These are phyloP conservation scores for Tilletiaria anomala DNA, from an alignment of 1,284 basidiomycete species.

Conservation along the genomic window DNA sequence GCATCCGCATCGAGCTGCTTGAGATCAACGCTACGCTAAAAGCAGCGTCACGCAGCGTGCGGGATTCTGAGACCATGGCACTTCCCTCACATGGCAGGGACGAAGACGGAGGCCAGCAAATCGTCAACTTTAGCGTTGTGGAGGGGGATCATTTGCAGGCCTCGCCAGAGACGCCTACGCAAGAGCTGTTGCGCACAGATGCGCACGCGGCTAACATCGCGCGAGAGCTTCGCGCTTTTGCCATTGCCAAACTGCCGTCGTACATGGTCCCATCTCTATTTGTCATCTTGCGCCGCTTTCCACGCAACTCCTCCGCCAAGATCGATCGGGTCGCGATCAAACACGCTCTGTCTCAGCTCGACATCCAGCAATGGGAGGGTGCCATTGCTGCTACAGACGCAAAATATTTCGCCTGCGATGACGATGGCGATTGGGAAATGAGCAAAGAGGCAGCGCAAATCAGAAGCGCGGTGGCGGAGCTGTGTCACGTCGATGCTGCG, in stretches of 20 bases:
- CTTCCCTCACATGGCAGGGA: slow-evolving; percentile 11
- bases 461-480: too few relatives aligned
- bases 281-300: slow-evolving; percentile 36
- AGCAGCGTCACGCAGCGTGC: slow-evolving; percentile 20
- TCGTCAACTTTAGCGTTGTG: slow-evolving; percentile 39
- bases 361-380: slow-evolving; percentile 31
- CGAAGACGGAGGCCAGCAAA: slow-evolving; percentile 18
- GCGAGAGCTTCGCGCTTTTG: slow-evolving; percentile 13
- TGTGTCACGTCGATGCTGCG: too few relatives aligned
- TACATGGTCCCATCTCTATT: slow-evolving; percentile 39
- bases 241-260: slow-evolving; percentile 22
- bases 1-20: slow-evolving; percentile 40
- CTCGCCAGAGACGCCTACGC: too few relatives aligned
- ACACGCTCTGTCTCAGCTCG: slow-evolving; percentile 21
- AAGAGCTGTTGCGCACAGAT: too few relatives aligned
- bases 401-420: slow-evolving; percentile 3
- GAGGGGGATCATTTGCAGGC: too few relatives aligned
- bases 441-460: too few relatives aligned
- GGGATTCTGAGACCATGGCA: slow-evolving; percentile 34
- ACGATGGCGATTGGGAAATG: slow-evolving; percentile 4
- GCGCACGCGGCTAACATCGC: slow-evolving; percentile 22
- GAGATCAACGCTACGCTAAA: slow-evolving; percentile 41
- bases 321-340: slow-evolving; percentile 39
- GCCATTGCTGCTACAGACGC: slow-evolving; percentile 7
- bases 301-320: slow-evolving; percentile 40